Evolutionary conservation across 192 early-diverging fungal species (phyloP), one percentile per base, ranked within the genome.

Genomic region (Rhizophagus prolifer): DNA sequence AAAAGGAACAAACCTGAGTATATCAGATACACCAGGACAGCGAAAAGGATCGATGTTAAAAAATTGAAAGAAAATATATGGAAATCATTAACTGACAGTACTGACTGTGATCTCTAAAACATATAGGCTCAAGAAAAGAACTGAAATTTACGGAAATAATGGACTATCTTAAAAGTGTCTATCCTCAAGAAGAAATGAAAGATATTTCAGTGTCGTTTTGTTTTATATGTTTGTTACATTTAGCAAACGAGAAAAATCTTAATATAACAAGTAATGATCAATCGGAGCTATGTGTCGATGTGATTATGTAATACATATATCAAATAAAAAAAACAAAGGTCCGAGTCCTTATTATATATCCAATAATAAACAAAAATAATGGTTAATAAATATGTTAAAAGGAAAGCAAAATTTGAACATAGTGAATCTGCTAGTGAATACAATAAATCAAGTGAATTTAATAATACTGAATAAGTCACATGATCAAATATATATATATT

Each of bases 201-300:
- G 97, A 99, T 61, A 96, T 99, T 74, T 97, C 96, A 3, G 91
- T 96, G n/a, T 90, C 95, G 34, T 99, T 94, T 79, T 97, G 96
- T 83, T 99, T 99, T 81, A 98, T 99, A 74, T 97, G 96, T 76
- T 81, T 99, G 66, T 82, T 99, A 76, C 97, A 99, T 88, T 80
- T 99, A 78, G 96, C 96, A 41, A 97, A 99, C 80, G 97, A 98
- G 81, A 91, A 95, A 79, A 90, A 92, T 70, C 82, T 98, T 77
- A 74, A 78, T 30, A 91, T 96, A 62, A 83, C 77, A 58, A 79
- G 69, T 2, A 76, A 74, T 19, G 83, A 82, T 21, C 58, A 59
- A 34, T 44, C 82, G 1, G 83, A 84, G 38, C 38, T 41, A 41
- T 41, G 38, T 41, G 9, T 41, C 9, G 38, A 41, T 41, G 3